phyloP scores from a whole-genome alignment of 352 stramenopile species.

The Globisporangium okanoganense region DNA sequence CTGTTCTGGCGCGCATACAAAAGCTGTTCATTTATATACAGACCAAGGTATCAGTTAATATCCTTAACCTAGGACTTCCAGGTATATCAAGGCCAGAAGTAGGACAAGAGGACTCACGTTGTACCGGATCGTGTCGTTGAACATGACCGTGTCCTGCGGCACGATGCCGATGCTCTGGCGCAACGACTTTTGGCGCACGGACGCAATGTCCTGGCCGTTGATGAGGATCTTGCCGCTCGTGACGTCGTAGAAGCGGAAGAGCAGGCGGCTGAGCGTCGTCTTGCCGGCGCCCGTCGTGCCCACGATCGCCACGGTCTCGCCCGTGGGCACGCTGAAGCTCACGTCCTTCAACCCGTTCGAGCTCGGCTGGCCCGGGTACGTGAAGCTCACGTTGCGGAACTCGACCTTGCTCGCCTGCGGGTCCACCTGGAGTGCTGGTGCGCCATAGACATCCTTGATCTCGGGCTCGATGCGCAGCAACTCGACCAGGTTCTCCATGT shows the following conservation, averaged over 20 bases:
- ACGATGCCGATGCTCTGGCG: constrained; percentile 93
- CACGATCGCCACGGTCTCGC: constrained; percentile 93
- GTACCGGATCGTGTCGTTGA: constrained; percentile 95
- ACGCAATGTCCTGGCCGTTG: constrained; percentile 89
- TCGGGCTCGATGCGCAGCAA: constrained; percentile 92
- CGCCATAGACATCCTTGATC: constrained; percentile 84
- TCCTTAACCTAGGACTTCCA: too few species aligned
- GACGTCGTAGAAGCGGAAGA: constrained; percentile 97
- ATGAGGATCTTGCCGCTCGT: constrained; percentile 72
- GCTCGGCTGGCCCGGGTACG: constrained; percentile 85
- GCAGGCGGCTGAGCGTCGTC: constrained; percentile 91
- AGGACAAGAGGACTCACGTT: too few species aligned
- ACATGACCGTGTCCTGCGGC: constrained; percentile 95
- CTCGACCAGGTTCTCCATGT: constrained; percentile 96
- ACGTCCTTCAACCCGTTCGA: constrained; percentile 88
- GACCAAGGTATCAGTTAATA: too few species aligned
- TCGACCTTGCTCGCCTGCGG: constrained; percentile 58
- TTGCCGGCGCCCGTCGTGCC: constrained; percentile 91
- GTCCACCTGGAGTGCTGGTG: constrained; percentile 41
- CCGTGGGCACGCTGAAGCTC: constrained; percentile 52
- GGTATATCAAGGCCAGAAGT: too few species aligned
- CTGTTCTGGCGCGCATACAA: constrained; percentile 85
- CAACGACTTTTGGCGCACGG: constrained; percentile 87
- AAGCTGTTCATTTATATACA: too few species aligned
- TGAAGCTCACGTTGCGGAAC: constrained; percentile 92